Percentiles rank a stretch among this genome's conserved stretches.
Conservation (phyloP, 2,329 filamentous ascomycete species). For the Colletotrichum salicis region DNA sequence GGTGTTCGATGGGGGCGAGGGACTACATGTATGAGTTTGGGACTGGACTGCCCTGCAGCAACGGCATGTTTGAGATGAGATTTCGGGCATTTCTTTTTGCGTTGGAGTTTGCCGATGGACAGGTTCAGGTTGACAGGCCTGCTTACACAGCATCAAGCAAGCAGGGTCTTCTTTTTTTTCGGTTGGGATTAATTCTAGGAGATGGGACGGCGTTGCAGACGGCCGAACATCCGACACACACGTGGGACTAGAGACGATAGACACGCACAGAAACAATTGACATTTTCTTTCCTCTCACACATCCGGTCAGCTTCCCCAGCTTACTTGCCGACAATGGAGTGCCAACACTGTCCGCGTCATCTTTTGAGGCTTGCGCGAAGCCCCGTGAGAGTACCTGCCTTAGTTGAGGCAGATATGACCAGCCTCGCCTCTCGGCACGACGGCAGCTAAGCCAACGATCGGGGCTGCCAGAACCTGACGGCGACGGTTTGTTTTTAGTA, state of each 20-base stretch:
- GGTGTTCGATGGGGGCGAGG: slow-evolving; percentile 1
- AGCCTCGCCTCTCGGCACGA: slow-evolving; percentile 25
- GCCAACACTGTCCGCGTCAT: slow-evolving; percentile 31
- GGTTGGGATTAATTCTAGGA: slow-evolving; percentile 24
- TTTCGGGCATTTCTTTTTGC: slow-evolving; percentile 29
- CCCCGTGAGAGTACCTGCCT: slow-evolving; percentile 26
- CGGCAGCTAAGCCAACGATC: slow-evolving; percentile 15
- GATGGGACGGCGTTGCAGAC: slow-evolving; percentile 32
- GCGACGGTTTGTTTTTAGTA: not conserved
- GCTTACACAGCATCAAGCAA: slow-evolving; percentile 18
- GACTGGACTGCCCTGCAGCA: slow-evolving; percentile 17
- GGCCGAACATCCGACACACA: slow-evolving; percentile 24
- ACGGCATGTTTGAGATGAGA: slow-evolving; percentile 32
- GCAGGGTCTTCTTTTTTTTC: slow-evolving; percentile 26
- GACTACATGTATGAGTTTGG: slow-evolving; percentile 31
- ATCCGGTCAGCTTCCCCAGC: not conserved
- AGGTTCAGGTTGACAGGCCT: slow-evolving; percentile 23
- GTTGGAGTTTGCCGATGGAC: slow-evolving; percentile 33
- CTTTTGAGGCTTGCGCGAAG: slow-evolving; percentile 21
- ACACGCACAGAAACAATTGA: slow-evolving; percentile 20
- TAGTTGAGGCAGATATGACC: slow-evolving; percentile 12
- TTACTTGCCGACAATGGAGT: not conserved
- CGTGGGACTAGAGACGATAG: slow-evolving; percentile 24
- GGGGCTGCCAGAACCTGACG: slow-evolving; percentile 9
- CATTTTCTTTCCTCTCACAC: not conserved